These are phyloP conservation scores for Cunninghamia lanceolata DNA, from an alignment of 75 land plant genomes.

Conservation along the genomic window DNA sequence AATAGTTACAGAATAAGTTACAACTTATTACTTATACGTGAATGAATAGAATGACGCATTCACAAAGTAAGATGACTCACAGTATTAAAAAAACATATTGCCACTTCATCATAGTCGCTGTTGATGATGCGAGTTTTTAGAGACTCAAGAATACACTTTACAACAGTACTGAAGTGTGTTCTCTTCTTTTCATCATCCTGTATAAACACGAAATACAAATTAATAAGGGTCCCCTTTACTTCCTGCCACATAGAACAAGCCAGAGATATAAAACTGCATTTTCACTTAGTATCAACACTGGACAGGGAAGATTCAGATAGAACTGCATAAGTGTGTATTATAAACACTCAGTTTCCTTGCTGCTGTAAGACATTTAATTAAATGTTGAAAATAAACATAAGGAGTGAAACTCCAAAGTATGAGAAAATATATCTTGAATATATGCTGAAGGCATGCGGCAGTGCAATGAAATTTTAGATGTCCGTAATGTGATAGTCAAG, in stretches of 20 bases:
- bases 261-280: background rate
- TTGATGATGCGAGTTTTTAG: conserved; percentile 78
- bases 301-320: background rate
- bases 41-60: background rate
- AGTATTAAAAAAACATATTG: conserved; percentile 95
- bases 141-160: conserved; percentile 65
- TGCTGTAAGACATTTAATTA: background rate
- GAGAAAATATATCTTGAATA: background rate
- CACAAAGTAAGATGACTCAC: conserved; percentile 43
- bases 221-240: background rate
- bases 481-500: background rate
- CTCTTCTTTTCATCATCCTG: conserved; percentile 47
- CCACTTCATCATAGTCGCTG: conserved; percentile 84
- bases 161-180: conserved; percentile 66
- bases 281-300: background rate
- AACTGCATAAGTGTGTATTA: background rate
- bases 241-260: background rate
- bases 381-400: background rate
- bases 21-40: background rate
- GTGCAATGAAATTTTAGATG: background rate
- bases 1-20: background rate
- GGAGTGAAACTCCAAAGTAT: background rate
- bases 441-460: background rate
- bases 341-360: background rate
- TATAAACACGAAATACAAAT: conserved; percentile 5